Percentiles rank a stretch among this genome's conserved stretches.
phyloP scores from a whole-genome alignment of 179 eudicot species.

The Vitellaria paradoxa region DNA sequence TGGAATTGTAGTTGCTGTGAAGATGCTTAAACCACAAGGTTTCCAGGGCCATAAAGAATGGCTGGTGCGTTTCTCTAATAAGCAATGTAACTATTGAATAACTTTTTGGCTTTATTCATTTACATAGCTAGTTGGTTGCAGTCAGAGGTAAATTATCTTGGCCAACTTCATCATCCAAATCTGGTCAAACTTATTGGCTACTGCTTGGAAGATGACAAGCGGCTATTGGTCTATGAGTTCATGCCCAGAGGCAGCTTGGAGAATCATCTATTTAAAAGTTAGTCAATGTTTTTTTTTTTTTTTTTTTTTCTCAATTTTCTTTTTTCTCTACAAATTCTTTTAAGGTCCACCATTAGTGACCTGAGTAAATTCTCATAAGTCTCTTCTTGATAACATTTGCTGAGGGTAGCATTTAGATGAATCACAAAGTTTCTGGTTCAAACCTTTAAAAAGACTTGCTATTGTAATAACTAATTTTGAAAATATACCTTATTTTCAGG shows the following conservation, averaged over 20 bases:
- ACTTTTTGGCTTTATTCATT: background rate
- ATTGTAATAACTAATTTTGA: background rate
- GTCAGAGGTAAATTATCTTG: constrained; percentile 44
- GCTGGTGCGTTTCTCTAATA: constrained; percentile 38
- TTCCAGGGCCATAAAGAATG: constrained; percentile 57
- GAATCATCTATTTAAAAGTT: constrained; percentile 36
- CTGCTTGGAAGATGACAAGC: constrained; percentile 40
- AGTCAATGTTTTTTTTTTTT: constrained; percentile 3
- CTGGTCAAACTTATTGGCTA: constrained; percentile 51
- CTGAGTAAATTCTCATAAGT: background rate
- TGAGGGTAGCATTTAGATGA: background rate
- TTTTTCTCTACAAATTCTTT: background rate
- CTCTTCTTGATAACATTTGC: background rate
- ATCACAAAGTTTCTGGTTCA: background rate
- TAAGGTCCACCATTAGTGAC: background rate
- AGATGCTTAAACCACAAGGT: constrained; percentile 39
- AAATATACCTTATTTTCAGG: constrained; percentile 33
- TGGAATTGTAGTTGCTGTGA: constrained; percentile 44
- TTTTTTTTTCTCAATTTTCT: background rate
- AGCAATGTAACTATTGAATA: background rate
- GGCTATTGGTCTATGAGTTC: constrained; percentile 45
- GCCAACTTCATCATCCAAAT: constrained; percentile 44
- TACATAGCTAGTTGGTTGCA: constrained; percentile 20
- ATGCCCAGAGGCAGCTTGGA: constrained; percentile 49
- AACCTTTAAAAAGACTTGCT: background rate